Conservation (phyloP, 352 stramenopile species). For the Elongisporangium undulatum region DNA sequence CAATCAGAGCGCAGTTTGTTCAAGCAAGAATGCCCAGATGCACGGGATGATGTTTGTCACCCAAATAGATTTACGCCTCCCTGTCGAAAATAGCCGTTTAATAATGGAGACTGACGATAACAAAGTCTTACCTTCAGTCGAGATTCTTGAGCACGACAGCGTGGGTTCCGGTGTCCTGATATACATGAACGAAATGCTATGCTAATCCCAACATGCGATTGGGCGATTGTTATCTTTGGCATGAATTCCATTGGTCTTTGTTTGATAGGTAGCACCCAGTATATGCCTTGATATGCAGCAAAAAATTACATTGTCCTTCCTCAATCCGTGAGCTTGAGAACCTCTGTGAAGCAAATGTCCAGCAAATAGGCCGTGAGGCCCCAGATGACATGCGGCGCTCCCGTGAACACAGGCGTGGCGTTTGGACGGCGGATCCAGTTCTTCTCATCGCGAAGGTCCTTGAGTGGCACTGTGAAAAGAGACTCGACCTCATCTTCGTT, state of each 20-base stretch:
- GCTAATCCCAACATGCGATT: background rate
- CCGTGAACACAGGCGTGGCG: conserved; percentile 92
- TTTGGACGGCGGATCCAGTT: conserved; percentile 80
- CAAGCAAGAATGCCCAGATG: background rate
- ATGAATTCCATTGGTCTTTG: background rate
- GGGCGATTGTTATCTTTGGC: no score
- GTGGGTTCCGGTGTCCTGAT: no score
- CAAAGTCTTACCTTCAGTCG: background rate
- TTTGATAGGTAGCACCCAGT: background rate
- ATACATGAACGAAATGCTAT: no score
- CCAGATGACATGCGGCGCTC: conserved; percentile 95
- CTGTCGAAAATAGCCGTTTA: background rate
- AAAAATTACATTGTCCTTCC: background rate
- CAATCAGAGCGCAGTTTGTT: background rate
- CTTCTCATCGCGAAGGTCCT: conserved; percentile 78
- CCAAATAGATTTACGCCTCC: background rate
- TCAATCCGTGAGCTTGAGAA: conserved; percentile 35
- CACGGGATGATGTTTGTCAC: background rate
- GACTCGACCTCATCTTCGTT: conserved; percentile 96
- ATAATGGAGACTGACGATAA: background rate
- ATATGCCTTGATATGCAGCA: background rate
- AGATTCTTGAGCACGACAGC: background rate
- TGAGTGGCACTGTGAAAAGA: conserved; percentile 94
- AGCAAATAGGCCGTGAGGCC: conserved; percentile 96
- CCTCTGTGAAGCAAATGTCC: conserved; percentile 80